phyloP scores from a whole-genome alignment of 2,329 filamentous ascomycete species.

The Penicillium expansum region DNA sequence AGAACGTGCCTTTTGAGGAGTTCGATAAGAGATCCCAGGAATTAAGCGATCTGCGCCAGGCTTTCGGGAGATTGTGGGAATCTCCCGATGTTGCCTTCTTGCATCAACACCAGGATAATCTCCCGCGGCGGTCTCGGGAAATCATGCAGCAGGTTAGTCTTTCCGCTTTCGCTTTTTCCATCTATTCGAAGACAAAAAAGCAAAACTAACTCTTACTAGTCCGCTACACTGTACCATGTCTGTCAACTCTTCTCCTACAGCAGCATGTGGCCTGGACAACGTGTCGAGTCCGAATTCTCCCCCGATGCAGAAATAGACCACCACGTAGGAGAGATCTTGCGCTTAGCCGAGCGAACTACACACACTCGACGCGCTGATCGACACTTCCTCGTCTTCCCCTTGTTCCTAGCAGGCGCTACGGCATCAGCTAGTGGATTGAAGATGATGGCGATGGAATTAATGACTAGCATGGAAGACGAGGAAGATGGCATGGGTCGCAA shows the following conservation, averaged over 20 bases:
- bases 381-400: conserved; percentile 51
- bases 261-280: conserved; percentile 53
- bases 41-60: conserved; percentile 38
- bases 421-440: conserved; percentile 45
- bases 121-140: conserved; percentile 37
- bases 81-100: conserved; percentile 37
- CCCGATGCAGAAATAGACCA: conserved; percentile 45
- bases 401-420: conserved; percentile 53
- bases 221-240: conserved; percentile 48
- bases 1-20: conserved; percentile 23
- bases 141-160: conserved; percentile 47
- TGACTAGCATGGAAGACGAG: conserved; percentile 48
- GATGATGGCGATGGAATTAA: conserved; percentile 48
- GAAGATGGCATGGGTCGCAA: conserved; percentile 48
- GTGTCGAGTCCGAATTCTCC: conserved; percentile 38
- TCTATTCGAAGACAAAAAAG: neutral
- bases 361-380: conserved; percentile 41
- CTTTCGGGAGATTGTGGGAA: conserved; percentile 40
- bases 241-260: conserved; percentile 54
- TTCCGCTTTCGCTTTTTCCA: neutral
- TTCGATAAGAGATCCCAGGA: conserved; percentile 30
- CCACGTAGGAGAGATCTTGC: conserved; percentile 47
- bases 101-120: conserved; percentile 34
- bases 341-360: conserved; percentile 43
- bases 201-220: conserved; percentile 6